phyloP scores from a whole-genome alignment of 208 protist genomes.

The Tritrichomonas foetus region DNA sequence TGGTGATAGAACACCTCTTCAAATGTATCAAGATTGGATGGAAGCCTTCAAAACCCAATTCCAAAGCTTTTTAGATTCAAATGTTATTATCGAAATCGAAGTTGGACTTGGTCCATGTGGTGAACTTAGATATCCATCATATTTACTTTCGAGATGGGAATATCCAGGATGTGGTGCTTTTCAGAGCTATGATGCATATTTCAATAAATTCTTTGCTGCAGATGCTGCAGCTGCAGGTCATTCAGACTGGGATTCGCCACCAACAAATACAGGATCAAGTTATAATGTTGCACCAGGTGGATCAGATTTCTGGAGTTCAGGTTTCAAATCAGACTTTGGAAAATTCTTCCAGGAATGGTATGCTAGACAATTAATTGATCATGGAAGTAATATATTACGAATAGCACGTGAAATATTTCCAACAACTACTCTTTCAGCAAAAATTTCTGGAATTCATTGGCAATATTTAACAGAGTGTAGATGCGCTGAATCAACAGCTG shows the following conservation, averaged over 20 bases:
- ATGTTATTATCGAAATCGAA: neutral
- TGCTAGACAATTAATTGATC: neutral
- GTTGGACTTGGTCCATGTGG: constrained; percentile 49
- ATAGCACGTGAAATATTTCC: neutral
- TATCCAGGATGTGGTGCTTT: constrained; percentile 59
- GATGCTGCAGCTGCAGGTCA: neutral
- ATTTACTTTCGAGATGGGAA: constrained; percentile 56
- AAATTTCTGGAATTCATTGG: neutral
- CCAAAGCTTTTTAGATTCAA: neutral
- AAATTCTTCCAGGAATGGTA: neutral
- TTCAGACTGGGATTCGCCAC: neutral
- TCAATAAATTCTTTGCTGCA: no score
- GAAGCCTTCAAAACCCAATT: constrained; percentile 46
- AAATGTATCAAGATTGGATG: constrained; percentile 65
- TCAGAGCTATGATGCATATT: neutral
- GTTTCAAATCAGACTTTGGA: neutral
- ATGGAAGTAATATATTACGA: neutral
- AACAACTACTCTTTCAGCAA: neutral
- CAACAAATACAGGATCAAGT: neutral
- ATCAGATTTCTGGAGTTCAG: neutral
- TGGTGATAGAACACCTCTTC: constrained; percentile 58
- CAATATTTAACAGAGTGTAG: no score
- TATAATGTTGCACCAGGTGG: neutral
- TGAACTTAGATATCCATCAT: constrained; percentile 66
- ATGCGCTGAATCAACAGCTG: neutral